These are phyloP conservation scores for Diplotaxis tenuifolia DNA, from an alignment of 345 rosid genomes.

Conservation along the genomic window DNA sequence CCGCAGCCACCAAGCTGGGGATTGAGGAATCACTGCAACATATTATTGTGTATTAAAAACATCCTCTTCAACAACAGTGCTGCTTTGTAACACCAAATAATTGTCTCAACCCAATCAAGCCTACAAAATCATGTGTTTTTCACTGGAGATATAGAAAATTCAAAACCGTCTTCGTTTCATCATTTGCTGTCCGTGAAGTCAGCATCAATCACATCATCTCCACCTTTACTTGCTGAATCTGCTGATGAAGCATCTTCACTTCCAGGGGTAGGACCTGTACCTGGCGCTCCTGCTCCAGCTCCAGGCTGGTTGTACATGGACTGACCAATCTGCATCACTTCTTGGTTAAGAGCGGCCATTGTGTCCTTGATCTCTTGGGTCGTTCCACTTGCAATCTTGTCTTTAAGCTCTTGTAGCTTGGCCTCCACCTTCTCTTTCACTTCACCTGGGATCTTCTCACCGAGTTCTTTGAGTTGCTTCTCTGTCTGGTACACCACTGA, in stretches of 20 bases:
- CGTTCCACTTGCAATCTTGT: constrained; percentile 61
- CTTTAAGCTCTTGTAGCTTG: constrained; percentile 79
- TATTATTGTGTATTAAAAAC: too few relatives aligned
- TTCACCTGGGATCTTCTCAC: constrained; percentile 81
- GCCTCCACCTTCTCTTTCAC: constrained; percentile 91
- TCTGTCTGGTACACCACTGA: constrained; percentile 90
- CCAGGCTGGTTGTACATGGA: constrained; percentile 71
- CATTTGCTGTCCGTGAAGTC: constrained; percentile 90
- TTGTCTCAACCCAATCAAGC: constrained; percentile 11
- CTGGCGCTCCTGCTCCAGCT: constrained; percentile 18
- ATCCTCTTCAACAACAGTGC: too few relatives aligned
- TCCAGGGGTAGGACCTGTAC: constrained; percentile 58
- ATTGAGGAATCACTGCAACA: too few relatives aligned
- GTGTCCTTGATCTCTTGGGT: constrained; percentile 82
- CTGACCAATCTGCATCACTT: constrained; percentile 95
- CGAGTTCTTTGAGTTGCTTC: constrained; percentile 90
- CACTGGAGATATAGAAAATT: neutral
- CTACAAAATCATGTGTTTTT: constrained; percentile 13
- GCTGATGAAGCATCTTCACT: constrained; percentile 50
- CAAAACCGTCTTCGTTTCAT: constrained; percentile 16
- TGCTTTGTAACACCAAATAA: too few relatives aligned
- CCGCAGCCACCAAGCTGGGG: too few relatives aligned
- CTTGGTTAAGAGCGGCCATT: constrained; percentile 88
- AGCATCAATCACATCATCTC: constrained; percentile 80
- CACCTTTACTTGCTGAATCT: constrained; percentile 51